Evolutionary conservation across 116 monocot species (phyloP).

Genomic region (Papilionanthe hybrid): DNA sequence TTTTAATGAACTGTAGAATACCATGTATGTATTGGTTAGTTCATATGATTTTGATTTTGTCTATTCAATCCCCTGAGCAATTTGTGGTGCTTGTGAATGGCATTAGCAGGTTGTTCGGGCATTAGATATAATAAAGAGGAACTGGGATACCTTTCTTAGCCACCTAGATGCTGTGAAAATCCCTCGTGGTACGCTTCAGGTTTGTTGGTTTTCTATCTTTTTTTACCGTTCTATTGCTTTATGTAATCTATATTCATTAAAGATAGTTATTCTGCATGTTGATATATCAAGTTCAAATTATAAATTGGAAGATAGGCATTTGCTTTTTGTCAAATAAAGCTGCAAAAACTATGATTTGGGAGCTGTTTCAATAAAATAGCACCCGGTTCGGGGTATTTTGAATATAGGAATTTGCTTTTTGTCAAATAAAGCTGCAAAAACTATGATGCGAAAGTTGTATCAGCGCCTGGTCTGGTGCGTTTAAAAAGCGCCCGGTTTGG

Average conservation of each 20-base stretch:
- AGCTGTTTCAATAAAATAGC: no score
- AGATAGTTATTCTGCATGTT: background rate
- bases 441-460: no score
- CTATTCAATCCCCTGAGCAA: background rate
- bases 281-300: background rate
- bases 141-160: constrained; percentile 49
- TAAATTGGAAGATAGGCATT: background rate
- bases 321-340: background rate
- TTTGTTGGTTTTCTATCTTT: constrained; percentile 24
- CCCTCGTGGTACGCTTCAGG: constrained; percentile 98
- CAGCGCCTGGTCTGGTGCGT: no score
- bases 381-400: no score
- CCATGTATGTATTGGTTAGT: background rate
- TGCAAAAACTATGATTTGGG: no score
- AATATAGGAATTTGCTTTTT: background rate
- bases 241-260: background rate
- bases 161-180: constrained; percentile 45
- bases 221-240: background rate
- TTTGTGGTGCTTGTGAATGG: background rate
- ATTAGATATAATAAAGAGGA: constrained; percentile 54
- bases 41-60: background rate
- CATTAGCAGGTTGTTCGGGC: constrained; percentile 73
- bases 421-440: background rate
- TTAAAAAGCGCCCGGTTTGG: no score
- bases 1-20: background rate